Evolutionary conservation across 2,329 filamentous ascomycete genomes (phyloP), one percentile per base, ranked within the genome.

Genomic region (Chalara sp.): DNA sequence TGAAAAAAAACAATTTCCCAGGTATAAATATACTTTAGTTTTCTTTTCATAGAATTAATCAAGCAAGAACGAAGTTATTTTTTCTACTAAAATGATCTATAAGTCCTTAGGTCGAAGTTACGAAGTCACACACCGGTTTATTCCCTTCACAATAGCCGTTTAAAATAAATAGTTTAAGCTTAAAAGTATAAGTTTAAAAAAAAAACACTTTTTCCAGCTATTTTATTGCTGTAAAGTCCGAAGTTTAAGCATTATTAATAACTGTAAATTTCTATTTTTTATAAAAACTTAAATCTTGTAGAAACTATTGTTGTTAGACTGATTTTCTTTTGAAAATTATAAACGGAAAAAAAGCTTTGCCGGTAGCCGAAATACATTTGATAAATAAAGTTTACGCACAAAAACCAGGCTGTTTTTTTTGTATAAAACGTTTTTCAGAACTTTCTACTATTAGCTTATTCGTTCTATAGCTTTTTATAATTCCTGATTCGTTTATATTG

Each of bases 301-400:
- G 13, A 47, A 53, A 53, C 32, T 30, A 53, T 42, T 53, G 13
- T 48, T 53, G 31, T 43, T 52, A 13, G 8, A 52, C 28, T 39
- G 33, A 44, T 33, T 52, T 52, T 21, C 39, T 35, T 39, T 55
- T 55, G 21, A 43, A 55, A 3, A 52, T 54, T 13, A 52, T 35
- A 7, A 54, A 32, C 33, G 43, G 46, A 43, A 5, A 11, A 5
- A 48, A 12, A 11, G 11, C 21, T 44, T 29, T 12, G 2, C 41
- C 4, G 3, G 2, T 47, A 37, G 32, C 33, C 11, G 32, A 37
- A 32, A 47, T 47, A 39, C n/a, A n/a, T 5, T 47, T 32, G 6
- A 47, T 47, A 46, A 50, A 46, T 21, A 30, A 50, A 5, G 44
- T 50, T 32, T 4, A 50, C 28, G 32, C 44, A 12, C 33, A 29